A percentile compares a stretch with the other conserved stretches of the same genome.
phyloP scores from a whole-genome alignment of 768 basidiomycete genomes.

The Amanita pallidorosea region DNA sequence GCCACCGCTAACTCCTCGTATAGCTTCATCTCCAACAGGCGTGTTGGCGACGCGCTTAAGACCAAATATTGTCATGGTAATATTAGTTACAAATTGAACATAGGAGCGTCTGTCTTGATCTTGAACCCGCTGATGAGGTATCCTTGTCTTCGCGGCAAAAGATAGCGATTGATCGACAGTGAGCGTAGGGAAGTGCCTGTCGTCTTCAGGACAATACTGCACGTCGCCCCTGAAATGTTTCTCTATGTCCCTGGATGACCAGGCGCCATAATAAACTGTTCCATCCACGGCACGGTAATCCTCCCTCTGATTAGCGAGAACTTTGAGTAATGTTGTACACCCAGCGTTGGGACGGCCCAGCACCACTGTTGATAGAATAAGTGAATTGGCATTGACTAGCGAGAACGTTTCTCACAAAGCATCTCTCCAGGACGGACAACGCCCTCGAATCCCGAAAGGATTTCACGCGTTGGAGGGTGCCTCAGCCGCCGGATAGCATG shows the following conservation, averaged over 20 bases:
- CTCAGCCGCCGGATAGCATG: constrained; percentile 31
- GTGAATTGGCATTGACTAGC: background rate
- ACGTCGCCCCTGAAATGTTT: constrained; percentile 71
- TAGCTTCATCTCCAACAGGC: constrained; percentile 65
- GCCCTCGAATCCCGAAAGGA: constrained; percentile 55
- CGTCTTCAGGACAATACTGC: constrained; percentile 75
- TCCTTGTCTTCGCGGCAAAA: constrained; percentile 60
- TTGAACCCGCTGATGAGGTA: constrained; percentile 43
- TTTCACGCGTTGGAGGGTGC: constrained; percentile 54
- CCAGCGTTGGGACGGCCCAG: constrained; percentile 81
- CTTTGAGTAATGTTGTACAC: constrained; percentile 77
- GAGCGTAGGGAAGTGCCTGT: constrained; percentile 77
- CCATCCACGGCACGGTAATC: constrained; percentile 64
- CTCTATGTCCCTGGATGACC: constrained; percentile 52
- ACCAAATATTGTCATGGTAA: constrained; percentile 62
- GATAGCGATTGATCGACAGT: constrained; percentile 68
- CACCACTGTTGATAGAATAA: constrained; percentile 41
- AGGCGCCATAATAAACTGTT: constrained; percentile 65
- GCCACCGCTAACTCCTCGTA: constrained; percentile 68
- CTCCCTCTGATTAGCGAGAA: constrained; percentile 62
- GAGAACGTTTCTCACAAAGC: constrained; percentile 42
- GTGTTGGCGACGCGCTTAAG: constrained; percentile 64
- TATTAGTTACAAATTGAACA: constrained; percentile 37
- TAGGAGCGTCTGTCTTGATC: constrained; percentile 29
- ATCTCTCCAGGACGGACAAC: constrained; percentile 63